Evolutionary conservation across 2,329 filamentous ascomycete genomes (phyloP).

Genomic region (Stemphylium beticola): DNA sequence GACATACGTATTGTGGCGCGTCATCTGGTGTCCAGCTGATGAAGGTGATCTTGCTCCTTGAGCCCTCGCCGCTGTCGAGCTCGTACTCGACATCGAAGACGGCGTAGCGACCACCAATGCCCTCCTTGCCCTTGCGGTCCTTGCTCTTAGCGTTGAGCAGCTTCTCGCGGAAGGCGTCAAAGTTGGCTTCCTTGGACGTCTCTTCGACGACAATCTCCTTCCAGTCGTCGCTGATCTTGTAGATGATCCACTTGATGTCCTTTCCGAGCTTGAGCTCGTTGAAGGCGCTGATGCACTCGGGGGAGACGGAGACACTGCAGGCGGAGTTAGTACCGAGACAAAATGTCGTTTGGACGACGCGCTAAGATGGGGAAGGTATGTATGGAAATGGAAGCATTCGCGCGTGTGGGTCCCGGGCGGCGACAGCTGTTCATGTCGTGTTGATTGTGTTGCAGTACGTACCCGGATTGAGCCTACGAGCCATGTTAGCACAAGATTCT

Average conservation of each 20-base stretch:
- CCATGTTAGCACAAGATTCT: constrained; percentile 23
- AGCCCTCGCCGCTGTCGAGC: constrained; percentile 73
- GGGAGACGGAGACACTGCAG: constrained; percentile 71
- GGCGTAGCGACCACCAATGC: constrained; percentile 76
- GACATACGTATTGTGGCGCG: constrained; percentile 74
- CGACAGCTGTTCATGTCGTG: constrained; percentile 19
- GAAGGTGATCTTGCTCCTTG: constrained; percentile 62
- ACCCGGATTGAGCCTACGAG: constrained; percentile 53
- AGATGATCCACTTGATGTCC: constrained; percentile 82
- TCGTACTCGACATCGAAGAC: constrained; percentile 86
- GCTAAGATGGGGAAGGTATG: constrained; percentile 6
- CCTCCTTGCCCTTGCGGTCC: constrained; percentile 65
- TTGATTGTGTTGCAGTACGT: constrained; percentile 36
- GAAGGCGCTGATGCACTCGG: constrained; percentile 73
- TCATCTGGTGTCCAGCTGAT: constrained; percentile 60
- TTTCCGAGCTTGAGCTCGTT: constrained; percentile 85
- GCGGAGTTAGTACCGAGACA: constrained; percentile 20
- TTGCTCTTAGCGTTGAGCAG: constrained; percentile 76
- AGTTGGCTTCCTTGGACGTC: constrained; percentile 70
- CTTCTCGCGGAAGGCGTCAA: constrained; percentile 76
- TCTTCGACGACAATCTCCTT: constrained; percentile 83
- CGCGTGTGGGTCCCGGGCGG: constrained; percentile 15
- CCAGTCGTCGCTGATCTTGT: constrained; percentile 83
- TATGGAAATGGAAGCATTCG: constrained; percentile 8
- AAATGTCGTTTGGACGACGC: background rate